Percentiles rank a stretch among this genome's conserved stretches.
These are phyloP conservation scores for Coccomyxa sp. DNA, from an alignment of 139 green algal species.

Conservation along the genomic window DNA sequence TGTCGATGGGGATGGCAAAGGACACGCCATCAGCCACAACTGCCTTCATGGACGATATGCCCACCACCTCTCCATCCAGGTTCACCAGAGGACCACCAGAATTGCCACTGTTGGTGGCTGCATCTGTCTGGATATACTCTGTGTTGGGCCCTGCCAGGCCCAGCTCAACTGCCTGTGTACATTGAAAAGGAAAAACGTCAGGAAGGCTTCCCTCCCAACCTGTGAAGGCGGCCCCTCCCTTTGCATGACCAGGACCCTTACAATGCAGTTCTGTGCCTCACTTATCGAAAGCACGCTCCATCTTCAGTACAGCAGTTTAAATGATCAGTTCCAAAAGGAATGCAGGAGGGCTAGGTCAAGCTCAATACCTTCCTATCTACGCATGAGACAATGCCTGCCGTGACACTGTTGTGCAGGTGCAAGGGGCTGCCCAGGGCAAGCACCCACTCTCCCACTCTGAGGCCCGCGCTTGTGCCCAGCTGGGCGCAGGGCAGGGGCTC, in stretches of 20 bases:
- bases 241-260: too few species aligned
- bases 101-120: constrained; percentile 54
- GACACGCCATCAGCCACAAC: constrained; percentile 61
- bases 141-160: constrained; percentile 48
- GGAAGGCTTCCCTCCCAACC: not conserved
- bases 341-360: too few species aligned
- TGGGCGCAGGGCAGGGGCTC: constrained; percentile 37
- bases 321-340: too few species aligned
- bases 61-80: constrained; percentile 64
- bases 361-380: constrained; percentile 61
- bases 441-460: constrained; percentile 74
- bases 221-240: not conserved
- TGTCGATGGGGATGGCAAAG: constrained; percentile 78
- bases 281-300: too few species aligned
- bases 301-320: too few species aligned
- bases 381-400: constrained; percentile 64
- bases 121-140: constrained; percentile 76
- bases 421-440: constrained; percentile 71
- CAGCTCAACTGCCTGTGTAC: constrained; percentile 50
- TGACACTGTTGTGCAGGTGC: constrained; percentile 70
- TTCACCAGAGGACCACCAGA: constrained; percentile 69
- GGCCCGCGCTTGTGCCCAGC: constrained; percentile 38
- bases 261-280: too few species aligned
- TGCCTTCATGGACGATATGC: constrained; percentile 66
- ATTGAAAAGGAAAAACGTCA: not conserved